These are phyloP conservation scores for Mycena galericulata DNA, from an alignment of 768 basidiomycete genomes.

Conservation along the genomic window DNA sequence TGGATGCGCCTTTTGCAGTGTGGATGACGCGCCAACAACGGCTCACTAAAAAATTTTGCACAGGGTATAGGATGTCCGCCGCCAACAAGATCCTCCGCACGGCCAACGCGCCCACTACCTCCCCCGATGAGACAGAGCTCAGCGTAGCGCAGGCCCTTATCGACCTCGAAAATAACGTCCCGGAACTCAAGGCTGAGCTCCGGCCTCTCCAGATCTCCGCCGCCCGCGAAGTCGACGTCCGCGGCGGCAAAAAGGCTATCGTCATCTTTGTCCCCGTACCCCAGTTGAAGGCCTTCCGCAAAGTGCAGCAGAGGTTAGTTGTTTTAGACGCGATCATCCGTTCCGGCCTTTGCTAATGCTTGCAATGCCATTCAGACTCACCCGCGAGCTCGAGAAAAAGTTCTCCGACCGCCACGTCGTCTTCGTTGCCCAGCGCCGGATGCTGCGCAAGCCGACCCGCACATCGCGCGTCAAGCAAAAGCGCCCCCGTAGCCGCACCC, in stretches of 20 bases:
- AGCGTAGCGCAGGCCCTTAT: constrained; percentile 94
- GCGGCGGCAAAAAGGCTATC: constrained; percentile 99
- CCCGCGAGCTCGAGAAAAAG: constrained; percentile 99
- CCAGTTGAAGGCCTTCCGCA: constrained; percentile 98
- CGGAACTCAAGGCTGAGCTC: constrained; percentile 97
- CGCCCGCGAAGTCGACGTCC: constrained; percentile 98
- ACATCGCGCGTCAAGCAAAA: constrained; percentile 94
- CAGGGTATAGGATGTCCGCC: constrained; percentile 70
- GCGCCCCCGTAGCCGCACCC: constrained; percentile 95
- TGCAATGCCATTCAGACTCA: constrained; percentile 71
- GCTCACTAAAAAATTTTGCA: constrained; percentile 23
- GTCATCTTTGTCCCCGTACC: constrained; percentile 98
- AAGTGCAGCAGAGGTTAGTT: constrained; percentile 92
- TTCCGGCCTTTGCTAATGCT: background rate
- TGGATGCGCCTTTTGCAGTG: too few relatives aligned
- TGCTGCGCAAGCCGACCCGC: constrained; percentile 97
- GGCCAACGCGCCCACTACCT: constrained; percentile 91
- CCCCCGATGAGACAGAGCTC: constrained; percentile 93
- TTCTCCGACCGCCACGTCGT: constrained; percentile 99
- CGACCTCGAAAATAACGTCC: constrained; percentile 98
- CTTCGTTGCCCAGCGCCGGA: constrained; percentile 98
- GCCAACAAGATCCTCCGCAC: constrained; percentile 93
- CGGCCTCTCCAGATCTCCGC: constrained; percentile 97
- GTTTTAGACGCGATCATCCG: too few relatives aligned
- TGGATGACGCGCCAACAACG: too few relatives aligned